Evolutionary conservation across 495 filamentous ascomycete genomes (phyloP), one percentile per base, ranked within the genome.

Genomic region (Penicillium paxilli): DNA sequence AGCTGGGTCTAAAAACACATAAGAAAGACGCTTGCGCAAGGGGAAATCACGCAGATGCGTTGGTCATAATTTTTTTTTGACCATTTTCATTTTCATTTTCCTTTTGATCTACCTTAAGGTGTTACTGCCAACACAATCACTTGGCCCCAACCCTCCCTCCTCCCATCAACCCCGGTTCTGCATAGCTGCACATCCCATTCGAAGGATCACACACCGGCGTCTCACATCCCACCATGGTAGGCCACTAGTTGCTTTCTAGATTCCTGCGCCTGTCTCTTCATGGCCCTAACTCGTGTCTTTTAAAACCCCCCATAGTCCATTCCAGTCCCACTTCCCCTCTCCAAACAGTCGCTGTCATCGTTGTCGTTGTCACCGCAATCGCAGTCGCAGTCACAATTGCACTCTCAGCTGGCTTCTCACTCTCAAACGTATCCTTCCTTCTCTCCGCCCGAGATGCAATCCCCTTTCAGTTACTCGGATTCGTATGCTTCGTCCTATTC

Each of bases 401-500:
- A 50, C n/a, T n/a, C n/a, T n/a, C n/a, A n/a, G n/a, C n/a, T n/a
- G n/a, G n/a, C n/a, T 44, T 47, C 24, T 28, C 49, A 16, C 14
- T 28, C 11, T 38, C 49, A 38, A 35, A 49, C 19, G 17, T 46
- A 52, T 14, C 45, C 46, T 32, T 38, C 53, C 14, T 48, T 45
- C 24, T n/a, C 50, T 28, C 17, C 49, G 24, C 33, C 45, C 47
- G 32, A 56, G 26, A 65, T 67, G 64, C 64, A 71, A 28, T 69
- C 67, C 19, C 45, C 61, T 35, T 65, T 68, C 57, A 55, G 48
- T 38, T 66, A 65, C 41, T 16, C 62, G 23, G 65, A 69, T 38
- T 58, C 56, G 7, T 62, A 45, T 42, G 51, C 61, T 16, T 62
- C 59, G 7, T 58, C 62, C 54, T 70, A 70, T 52, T 54, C 60